Evolutionary conservation across 2,329 filamentous ascomycete species (phyloP).

Genomic region (Cyphellophora europaea): DNA sequence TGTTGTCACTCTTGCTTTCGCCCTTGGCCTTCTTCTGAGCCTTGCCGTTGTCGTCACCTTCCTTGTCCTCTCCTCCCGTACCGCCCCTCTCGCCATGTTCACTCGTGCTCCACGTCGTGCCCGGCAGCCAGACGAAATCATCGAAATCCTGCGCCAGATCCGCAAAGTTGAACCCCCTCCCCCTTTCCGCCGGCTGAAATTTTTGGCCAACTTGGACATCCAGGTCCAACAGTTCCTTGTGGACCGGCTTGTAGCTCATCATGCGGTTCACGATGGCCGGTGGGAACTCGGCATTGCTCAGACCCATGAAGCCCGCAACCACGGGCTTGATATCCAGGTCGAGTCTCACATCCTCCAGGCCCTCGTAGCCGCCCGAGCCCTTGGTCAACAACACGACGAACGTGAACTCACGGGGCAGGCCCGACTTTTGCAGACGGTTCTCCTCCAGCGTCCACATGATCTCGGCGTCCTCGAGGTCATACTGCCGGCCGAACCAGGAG

Average conservation of each 20-base stretch:
- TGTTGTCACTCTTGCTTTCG: neutral
- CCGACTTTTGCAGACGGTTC: slow-evolving; percentile 38
- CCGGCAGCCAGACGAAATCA: slow-evolving; percentile 37
- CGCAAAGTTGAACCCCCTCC: slow-evolving; percentile 37
- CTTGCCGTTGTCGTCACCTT: neutral
- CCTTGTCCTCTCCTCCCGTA: neutral
- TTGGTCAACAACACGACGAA: slow-evolving; percentile 42
- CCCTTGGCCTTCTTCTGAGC: neutral
- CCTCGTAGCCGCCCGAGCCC: slow-evolving; percentile 19
- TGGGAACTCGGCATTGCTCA: slow-evolving; percentile 21
- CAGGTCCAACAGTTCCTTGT: slow-evolving; percentile 29
- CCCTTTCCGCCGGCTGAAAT: slow-evolving; percentile 27
- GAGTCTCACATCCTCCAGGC: slow-evolving; percentile 29
- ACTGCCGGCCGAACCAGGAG: slow-evolving; percentile 24
- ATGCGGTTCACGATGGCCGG: slow-evolving; percentile 31
- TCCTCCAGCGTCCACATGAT: slow-evolving; percentile 43
- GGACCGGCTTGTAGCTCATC: slow-evolving; percentile 28
- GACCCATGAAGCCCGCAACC: slow-evolving; percentile 30
- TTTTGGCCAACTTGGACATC: slow-evolving; percentile 33
- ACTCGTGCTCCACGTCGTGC: slow-evolving; percentile 27
- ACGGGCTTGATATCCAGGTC: slow-evolving; percentile 34
- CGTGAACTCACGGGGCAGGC: slow-evolving; percentile 42
- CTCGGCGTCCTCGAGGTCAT: slow-evolving; percentile 34
- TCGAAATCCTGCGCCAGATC: slow-evolving; percentile 31
- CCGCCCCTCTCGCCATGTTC: no score